phyloP scores from a whole-genome alignment of 441 rosid species.

The Pelargonium fulgidum region DNA sequence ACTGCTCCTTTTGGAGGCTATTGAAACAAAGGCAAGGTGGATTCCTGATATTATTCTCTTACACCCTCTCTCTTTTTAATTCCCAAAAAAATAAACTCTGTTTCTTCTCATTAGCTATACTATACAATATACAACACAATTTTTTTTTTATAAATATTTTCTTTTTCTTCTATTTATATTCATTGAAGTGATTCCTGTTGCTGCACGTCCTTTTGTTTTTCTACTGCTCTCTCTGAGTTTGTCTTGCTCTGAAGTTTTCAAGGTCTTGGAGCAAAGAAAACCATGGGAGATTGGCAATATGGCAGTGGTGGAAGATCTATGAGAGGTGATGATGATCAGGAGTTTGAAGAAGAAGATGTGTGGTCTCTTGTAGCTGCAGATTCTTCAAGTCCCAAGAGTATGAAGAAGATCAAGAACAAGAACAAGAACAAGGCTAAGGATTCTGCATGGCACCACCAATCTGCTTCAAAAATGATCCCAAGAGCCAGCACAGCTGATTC shows the following conservation, averaged over 20 bases:
- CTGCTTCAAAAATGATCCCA: slow-evolving; percentile 46
- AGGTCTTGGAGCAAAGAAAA: slow-evolving; percentile 7
- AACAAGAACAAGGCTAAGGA: slow-evolving; percentile 20
- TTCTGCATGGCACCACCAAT: slow-evolving; percentile 33
- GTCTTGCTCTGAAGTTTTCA: not conserved
- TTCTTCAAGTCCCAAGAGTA: slow-evolving; percentile 29
- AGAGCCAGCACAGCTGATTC: slow-evolving; percentile 15
- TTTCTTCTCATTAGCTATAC: slow-evolving; percentile 18
- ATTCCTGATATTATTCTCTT: slow-evolving; percentile 41
- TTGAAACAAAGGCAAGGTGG: slow-evolving; percentile 36
- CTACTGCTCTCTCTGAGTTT: slow-evolving; percentile 9
- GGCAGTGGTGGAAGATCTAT: slow-evolving; percentile 28
- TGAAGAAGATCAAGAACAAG: slow-evolving; percentile 12
- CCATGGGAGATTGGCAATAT: slow-evolving; percentile 31
- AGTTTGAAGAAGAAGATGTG: slow-evolving; percentile 71
- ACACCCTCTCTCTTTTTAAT: slow-evolving; percentile 18
- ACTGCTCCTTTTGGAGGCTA: slow-evolving; percentile 27
- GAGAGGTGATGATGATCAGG: slow-evolving; percentile 41
- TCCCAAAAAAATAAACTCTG: slow-evolving; percentile 24
- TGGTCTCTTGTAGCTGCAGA: slow-evolving; percentile 43
- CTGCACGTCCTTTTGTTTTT: slow-evolving; percentile 18
- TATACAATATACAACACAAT: not conserved
- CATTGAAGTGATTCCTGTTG: not conserved
- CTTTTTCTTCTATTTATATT: slow-evolving; percentile 25
- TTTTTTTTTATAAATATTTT: not conserved